Evolutionary conservation across 768 basidiomycete genomes (phyloP), one percentile per base, ranked within the genome.

Genomic region (Collybia nuda): DNA sequence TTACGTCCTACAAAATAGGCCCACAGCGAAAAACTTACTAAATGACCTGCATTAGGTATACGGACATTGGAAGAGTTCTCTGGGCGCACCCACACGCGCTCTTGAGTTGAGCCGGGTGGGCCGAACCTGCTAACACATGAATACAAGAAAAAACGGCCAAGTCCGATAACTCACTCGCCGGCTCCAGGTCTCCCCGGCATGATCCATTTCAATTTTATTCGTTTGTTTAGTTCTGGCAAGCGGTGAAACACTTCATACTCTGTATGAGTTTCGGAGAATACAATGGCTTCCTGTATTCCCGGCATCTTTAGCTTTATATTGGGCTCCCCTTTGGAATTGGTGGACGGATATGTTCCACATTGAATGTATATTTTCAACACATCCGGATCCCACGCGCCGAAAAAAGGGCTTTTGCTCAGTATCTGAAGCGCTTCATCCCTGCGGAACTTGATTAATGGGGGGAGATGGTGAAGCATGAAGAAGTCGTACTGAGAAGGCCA

Each of bases 321-420:
- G 0, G 76, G 74, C 14, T 59, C 56, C 7, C 59, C 61, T 3
- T 57, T 40, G 18, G 64, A 57, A 41, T 70, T 66, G 2, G 45
- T 65, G 46, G 52, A 67, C 35, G 56, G 67, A 53, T 74, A 71
- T 5, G 86, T 67, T 2, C 76, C 88, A 51, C 80, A 74, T 23
- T 85, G 75, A 48, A 88, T 67, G 59, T 91, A 92, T 17, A 72
- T 48, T 35, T 72, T 67, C 22, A 93, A 71, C 3, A 80, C 82
- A 0, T 72, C 76, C 0, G 82, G 80, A 60, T 91, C 75, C 91
- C 90, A 93, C 1, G 74, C 67, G 2, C 60, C 56, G 64, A 93
- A 94, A 75, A 92, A 93, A 0, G 84, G 77, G 24, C 71, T 79
- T 46, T 71, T 65, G 44, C 61, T 53, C 59, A 91, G 79, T 6